These are phyloP conservation scores for Ceriops decandra DNA, from an alignment of 345 rosid species.

Conservation along the genomic window DNA sequence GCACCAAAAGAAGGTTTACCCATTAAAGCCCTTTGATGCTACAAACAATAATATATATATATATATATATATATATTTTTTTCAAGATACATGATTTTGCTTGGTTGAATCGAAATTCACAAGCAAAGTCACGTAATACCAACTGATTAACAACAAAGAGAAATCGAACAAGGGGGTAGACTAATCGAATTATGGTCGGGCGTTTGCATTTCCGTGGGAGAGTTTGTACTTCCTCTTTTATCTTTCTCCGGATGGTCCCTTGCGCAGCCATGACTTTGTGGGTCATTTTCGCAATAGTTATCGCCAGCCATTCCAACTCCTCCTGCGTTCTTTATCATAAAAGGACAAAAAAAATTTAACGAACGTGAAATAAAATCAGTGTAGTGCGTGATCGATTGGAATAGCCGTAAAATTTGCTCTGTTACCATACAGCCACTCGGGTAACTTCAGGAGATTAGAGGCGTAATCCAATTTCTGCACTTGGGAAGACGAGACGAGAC, in stretches of 20 bases:
- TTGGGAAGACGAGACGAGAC: slow-evolving; percentile 24
- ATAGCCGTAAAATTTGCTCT: slow-evolving; percentile 10
- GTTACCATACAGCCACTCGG: neutral
- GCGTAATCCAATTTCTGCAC: slow-evolving; percentile 24
- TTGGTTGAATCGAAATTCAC: slow-evolving; percentile 25
- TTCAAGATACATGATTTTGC: slow-evolving; percentile 30
- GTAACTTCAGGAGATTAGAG: slow-evolving; percentile 16
- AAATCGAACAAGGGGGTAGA: too few relatives aligned
- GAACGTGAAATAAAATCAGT: slow-evolving; percentile 12
- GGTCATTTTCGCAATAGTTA: too few relatives aligned
- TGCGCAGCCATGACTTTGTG: too few relatives aligned
- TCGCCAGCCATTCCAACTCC: neutral
- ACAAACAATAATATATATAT: slow-evolving; percentile 6
- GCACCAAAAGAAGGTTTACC: slow-evolving; percentile 22
- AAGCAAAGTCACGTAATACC: neutral
- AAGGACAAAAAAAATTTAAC: neutral
- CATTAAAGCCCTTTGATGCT: slow-evolving; percentile 23
- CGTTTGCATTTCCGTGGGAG: too few relatives aligned
- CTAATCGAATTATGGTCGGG: too few relatives aligned
- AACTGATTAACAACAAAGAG: neutral
- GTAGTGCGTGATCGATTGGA: slow-evolving; percentile 7
- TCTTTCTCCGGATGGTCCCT: too few relatives aligned
- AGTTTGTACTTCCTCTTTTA: too few relatives aligned
- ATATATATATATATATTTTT: too few relatives aligned
- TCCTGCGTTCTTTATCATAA: slow-evolving; percentile 5